Base-by-base conservation (phyloP, 75 land plant genomes). In the Sequoiadendron giganteum region DNA sequence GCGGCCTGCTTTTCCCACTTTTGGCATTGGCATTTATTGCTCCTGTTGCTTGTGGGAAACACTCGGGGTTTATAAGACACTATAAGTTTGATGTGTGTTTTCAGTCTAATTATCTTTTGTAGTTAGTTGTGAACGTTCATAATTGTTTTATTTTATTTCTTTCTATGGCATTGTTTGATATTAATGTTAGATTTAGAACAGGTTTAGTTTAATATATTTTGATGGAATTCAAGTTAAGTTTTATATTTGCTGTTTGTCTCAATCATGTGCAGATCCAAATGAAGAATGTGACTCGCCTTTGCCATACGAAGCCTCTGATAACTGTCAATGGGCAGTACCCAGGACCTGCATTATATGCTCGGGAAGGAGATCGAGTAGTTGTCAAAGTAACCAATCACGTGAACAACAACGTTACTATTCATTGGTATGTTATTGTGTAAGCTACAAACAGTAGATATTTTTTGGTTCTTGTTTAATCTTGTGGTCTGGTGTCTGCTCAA, bases 311-410 rank as follows among this genome's bases (percentile, higher is more conserved):
- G 16, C 1, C 42, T 1, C 10, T 87, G 5, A 16, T 87, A 34
- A 87, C 88, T 9, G 86, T 87, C 0, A 87, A 87, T 36, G 86
- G 86, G n/a, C 10, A 47, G 49, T 87, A 30, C 49, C 88, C 88
- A 21, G 86, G 88, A 3, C 88, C 88, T 28, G 2, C 88, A 47
- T 47, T 84, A 10, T 3, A 16, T n/a, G 85, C 56, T 14, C 87
- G 80, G 18, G 85, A 87, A 47, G 88, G 88, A n/a, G 88, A 82
- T 4, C 2, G 14, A 3, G 34, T 87, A 16, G 5, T 87, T 2
- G 32, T 87, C 13, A 87, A 80, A 34, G 88, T 83, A 19, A 84
- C 38, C 19, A 81, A 87, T 52, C 47, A 36, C 11, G 54, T 45
- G 6, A n/a, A 83, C 15, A 13, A 87, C 49, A 87, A 87, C 73